Evolutionary conservation across 257 asterid genomes (phyloP).

Genomic region (Solanum appendiculatum): DNA sequence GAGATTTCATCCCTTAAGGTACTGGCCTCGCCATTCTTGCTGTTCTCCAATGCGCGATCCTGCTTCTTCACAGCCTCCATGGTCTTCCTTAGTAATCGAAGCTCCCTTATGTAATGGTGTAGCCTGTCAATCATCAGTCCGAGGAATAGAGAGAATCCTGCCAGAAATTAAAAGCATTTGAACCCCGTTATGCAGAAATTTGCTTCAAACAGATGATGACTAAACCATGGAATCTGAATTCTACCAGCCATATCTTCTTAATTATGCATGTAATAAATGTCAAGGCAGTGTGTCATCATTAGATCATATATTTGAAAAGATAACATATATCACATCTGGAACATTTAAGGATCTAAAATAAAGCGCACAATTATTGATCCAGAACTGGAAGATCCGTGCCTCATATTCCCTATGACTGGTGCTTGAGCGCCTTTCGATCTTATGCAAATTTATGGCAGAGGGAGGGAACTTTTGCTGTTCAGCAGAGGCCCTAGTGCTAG

Average conservation of each 20-base stretch:
- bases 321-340: not conserved
- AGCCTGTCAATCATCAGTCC: slow-evolving; percentile 71
- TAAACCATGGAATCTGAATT: not conserved
- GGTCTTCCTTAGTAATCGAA: slow-evolving; percentile 66
- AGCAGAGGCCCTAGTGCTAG: not conserved
- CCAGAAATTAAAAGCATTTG: slow-evolving; percentile 6
- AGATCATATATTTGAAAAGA: not conserved
- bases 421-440: not conserved
- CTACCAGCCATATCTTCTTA: not conserved
- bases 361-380: not conserved
- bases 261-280: not conserved
- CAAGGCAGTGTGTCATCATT: not conserved
- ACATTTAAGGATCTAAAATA: not conserved
- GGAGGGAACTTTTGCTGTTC: not conserved
- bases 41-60: slow-evolving; percentile 20
- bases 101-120: slow-evolving; percentile 90
- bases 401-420: not conserved
- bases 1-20: slow-evolving; percentile 14
- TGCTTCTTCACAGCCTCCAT: slow-evolving; percentile 59
- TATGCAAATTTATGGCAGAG: not conserved
- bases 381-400: not conserved
- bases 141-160: slow-evolving; percentile 56
- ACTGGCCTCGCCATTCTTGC: slow-evolving; percentile 8
- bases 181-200: not conserved
- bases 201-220: not conserved